phyloP scores from a whole-genome alignment of 1,284 basidiomycete genomes.

The Agroathelia rolfsii region DNA sequence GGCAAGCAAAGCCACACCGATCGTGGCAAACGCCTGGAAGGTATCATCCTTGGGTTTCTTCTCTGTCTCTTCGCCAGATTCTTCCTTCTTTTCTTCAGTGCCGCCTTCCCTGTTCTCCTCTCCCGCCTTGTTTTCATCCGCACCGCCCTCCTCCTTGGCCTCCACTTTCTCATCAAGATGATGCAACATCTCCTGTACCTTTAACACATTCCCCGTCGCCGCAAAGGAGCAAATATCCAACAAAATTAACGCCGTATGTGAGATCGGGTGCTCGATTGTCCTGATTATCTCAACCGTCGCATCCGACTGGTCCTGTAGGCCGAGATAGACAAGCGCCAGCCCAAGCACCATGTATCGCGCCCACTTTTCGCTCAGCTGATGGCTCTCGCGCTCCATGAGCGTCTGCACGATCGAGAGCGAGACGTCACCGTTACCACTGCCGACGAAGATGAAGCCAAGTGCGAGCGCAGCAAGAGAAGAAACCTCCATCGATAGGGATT shows the following conservation, averaged over 20 bases:
- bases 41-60: constrained; percentile 61
- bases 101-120: constrained; percentile 46
- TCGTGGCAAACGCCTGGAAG: constrained; percentile 89
- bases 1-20: constrained; percentile 90
- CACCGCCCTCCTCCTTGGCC: constrained; percentile 32
- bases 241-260: constrained; percentile 85
- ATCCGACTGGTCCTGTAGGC: constrained; percentile 86
- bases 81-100: constrained; percentile 45
- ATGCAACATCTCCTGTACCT: constrained; percentile 89
- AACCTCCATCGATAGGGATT: constrained; percentile 81
- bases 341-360: constrained; percentile 85
- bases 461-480: constrained; percentile 80
- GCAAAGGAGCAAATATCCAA: constrained; percentile 95
- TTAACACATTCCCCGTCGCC: constrained; percentile 92
- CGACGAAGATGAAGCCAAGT: constrained; percentile 93
- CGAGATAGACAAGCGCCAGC: constrained; percentile 86
- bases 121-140: constrained; percentile 45
- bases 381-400: constrained; percentile 81
- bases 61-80: constrained; percentile 27
- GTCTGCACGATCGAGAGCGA: constrained; percentile 86
- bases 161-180: constrained; percentile 89
- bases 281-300: constrained; percentile 94
- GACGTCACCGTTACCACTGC: constrained; percentile 91
- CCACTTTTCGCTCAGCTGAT: constrained; percentile 86
- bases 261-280: constrained; percentile 88